Percentiles rank a stretch among this genome's conserved stretches.
These are phyloP conservation scores for Boletus pseudopeckii DNA, from an alignment of 768 basidiomycete genomes.

Conservation along the genomic window DNA sequence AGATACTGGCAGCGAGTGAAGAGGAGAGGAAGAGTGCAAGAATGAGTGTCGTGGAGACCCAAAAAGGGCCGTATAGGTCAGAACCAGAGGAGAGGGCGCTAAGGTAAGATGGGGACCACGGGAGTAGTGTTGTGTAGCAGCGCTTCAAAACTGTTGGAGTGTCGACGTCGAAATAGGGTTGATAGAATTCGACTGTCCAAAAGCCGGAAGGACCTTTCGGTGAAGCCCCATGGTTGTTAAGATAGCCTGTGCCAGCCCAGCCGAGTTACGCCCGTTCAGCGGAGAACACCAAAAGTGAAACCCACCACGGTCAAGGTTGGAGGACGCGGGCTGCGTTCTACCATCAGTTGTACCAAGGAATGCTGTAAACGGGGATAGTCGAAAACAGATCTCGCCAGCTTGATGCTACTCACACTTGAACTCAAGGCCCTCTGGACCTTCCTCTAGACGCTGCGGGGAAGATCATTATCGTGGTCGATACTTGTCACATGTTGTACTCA, in stretches of 20 bases:
- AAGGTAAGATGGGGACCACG: slow-evolving; percentile 61
- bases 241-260: slow-evolving; percentile 50
- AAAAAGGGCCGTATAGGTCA: slow-evolving; percentile 91
- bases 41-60: slow-evolving; percentile 94
- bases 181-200: slow-evolving; percentile 85
- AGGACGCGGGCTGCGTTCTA: slow-evolving; percentile 23
- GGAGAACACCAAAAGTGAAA: slow-evolving; percentile 2
- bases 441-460: slow-evolving; percentile 48
- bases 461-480: not conserved
- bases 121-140: slow-evolving; percentile 76
- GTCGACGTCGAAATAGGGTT: slow-evolving; percentile 86
- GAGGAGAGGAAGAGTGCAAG: slow-evolving; percentile 93
- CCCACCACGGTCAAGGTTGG: slow-evolving; percentile 51
- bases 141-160: slow-evolving; percentile 72
- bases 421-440: slow-evolving; percentile 65
- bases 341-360: slow-evolving; percentile 44
- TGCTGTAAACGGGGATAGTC: slow-evolving; percentile 35
- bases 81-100: slow-evolving; percentile 50
- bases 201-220: slow-evolving; percentile 52
- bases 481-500: slow-evolving; percentile 29
- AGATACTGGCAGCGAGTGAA: slow-evolving; percentile 83
- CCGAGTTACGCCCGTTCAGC: not conserved
- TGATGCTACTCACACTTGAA: slow-evolving; percentile 57
- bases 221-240: slow-evolving; percentile 48
- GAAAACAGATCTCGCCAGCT: not conserved